Evolutionary conservation across 331 rosid species (phyloP), one percentile per base, ranked within the genome.

Genomic region (Saraca asoca): DNA sequence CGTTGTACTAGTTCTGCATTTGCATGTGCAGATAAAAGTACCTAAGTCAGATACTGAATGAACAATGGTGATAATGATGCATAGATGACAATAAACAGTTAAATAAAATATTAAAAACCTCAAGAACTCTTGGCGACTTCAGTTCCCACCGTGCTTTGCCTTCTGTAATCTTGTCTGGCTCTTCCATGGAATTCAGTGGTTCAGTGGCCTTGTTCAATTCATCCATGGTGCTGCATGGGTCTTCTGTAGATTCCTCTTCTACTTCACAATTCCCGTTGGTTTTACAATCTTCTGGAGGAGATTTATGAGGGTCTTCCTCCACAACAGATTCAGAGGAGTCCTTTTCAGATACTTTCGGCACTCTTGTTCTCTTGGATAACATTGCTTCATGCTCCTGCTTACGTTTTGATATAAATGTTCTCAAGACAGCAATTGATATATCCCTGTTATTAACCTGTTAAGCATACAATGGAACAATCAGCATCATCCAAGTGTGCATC

Each of bases 401-500:
- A 44, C 85, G 79, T 66, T 86, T 90, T 4, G 80, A 54, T 64
- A 90, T 77, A 74, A 88, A 94, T 20, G 89, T 48, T 81, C 99
- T 81, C 80, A 94, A 78, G 77, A 94, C 97, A 80, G 96, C 96
- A 68, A 94, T 86, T 5, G 97, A 94, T 51, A 94, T 66, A 68
- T 94, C 99, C 82, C 97, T 81, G 70, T 94, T 94, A 79, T 94
- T 88, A 64, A 94, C 99, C 99, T 94, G 82, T 62, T 43, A 19
- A 81, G 78, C 13, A 69, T 6, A 78, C 31, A 37, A n/a, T 19
- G 51, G 42, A 78, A 74, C 11, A 20, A 49, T 68, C 62, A 76
- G 49, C 43, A 46, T 31, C 64, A 34, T 44, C 48, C 33, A 17
- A 34, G 16, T 29, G 39, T 8, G 19, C 9, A 55, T 16, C 14